A percentile compares a stretch with the other conserved stretches of the same genome.
Evolutionary conservation across 2,329 filamentous ascomycete species (phyloP).

Genomic region (Metarhizium guizhouense): DNA sequence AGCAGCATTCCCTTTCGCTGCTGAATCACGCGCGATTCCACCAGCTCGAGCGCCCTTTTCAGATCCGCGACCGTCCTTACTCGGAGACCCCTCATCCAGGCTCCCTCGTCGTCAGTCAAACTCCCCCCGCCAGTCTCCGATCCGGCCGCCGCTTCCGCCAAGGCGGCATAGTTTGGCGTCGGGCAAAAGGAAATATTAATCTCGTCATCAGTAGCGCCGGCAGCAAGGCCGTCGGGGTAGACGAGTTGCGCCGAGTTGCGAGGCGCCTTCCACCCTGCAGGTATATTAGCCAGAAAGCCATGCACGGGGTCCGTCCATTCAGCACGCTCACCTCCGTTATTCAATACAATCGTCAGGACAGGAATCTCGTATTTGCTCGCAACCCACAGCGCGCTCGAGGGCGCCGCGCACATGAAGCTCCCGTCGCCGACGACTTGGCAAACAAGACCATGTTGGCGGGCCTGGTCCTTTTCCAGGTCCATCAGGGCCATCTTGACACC

Average conservation of each 20-base stretch:
- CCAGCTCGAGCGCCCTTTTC: neutral
- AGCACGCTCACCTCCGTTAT: conserved; percentile 32
- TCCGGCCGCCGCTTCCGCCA: conserved; percentile 5
- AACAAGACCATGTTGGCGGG: conserved; percentile 28
- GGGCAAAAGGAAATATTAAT: conserved; percentile 8
- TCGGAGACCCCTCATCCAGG: conserved; percentile 3
- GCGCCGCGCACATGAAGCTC: conserved; percentile 38
- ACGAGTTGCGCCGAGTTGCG: conserved; percentile 7
- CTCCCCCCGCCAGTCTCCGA: neutral
- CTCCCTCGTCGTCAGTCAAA: neutral
- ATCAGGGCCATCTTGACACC: conserved; percentile 58
- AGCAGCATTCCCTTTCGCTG: conserved; percentile 2
- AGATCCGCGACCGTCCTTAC: neutral
- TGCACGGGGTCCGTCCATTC: too few relatives aligned
- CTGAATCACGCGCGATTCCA: neutral
- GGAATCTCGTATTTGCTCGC: conserved; percentile 36
- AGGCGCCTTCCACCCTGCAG: conserved; percentile 9
- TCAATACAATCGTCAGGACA: conserved; percentile 37
- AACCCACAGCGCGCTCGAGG: conserved; percentile 40
- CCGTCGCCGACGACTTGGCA: conserved; percentile 42
- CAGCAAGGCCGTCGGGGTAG: conserved; percentile 4
- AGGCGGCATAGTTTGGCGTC: conserved; percentile 6
- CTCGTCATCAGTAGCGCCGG: conserved; percentile 6
- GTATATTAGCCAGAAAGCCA: neutral
- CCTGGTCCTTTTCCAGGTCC: conserved; percentile 19